Evolutionary conservation across 1,284 basidiomycete genomes (phyloP), one percentile per base, ranked within the genome.

Genomic region (Tilletia caries): DNA sequence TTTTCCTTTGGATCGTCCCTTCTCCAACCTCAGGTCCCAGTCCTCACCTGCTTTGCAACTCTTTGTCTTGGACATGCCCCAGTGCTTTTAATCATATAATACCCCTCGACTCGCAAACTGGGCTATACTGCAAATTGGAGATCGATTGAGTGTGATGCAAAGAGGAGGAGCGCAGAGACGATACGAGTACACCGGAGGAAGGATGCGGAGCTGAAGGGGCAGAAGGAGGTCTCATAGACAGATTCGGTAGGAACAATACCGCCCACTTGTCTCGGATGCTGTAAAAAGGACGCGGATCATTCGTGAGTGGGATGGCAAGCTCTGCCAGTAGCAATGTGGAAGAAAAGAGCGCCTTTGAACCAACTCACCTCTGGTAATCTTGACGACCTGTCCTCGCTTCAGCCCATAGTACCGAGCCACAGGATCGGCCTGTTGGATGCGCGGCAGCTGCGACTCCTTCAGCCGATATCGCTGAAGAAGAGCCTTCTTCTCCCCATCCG

Each of bases 391-490:
- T 27, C 95, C 95, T 72, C 96, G 88, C 80, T 90, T 88, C 71
- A 98, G 88, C 65, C 96, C 96, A 85, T 97, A 99, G 85, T 99
- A 98, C 73, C 94, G 89, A 46, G 95, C 94, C 15, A 99, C 95
- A 4, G 96, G 96, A 85, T 99, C 96, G 23, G 90, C 90, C 67
- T 96, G 85, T 85, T 97, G 95, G 77, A 99, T 98, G 44, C 96
- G 91, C 66, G 96, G 96, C 71, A 99, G 87, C 82, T 99, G 96
- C 0, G 95, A 98, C 82, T 98, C 96, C 84, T 97, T 97, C 74
- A 99, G 86, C 72, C 96, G 95, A 85, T 95, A 96, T 32, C 68
- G 43, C 70, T 44, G 67, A 71, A 99, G 86, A 67, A 99, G 85
- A 13, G 89, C 86, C 80, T 89, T 90, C 86, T 98, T 99, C 84